These are phyloP conservation scores for Sporisorium sorghi DNA, from an alignment of 1,284 basidiomycete species.

Conservation along the genomic window DNA sequence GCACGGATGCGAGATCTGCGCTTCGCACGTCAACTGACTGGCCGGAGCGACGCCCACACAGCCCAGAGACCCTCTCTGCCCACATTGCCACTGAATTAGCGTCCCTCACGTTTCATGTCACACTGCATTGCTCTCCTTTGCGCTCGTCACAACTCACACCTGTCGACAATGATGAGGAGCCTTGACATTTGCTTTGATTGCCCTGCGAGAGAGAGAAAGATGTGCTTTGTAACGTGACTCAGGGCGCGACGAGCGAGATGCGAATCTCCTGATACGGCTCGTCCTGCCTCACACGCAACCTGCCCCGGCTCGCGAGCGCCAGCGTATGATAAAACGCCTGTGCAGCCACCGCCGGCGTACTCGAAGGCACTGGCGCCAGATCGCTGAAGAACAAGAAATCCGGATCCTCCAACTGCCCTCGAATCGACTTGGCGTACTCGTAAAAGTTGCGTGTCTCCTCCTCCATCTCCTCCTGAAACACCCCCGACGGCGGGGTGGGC, in stretches of 20 bases:
- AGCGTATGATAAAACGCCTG: slow-evolving; percentile 67
- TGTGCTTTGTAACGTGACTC: not conserved
- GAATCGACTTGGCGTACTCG: slow-evolving; percentile 28
- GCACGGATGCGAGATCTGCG: not conserved
- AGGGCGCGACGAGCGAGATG: slow-evolving; percentile 17
- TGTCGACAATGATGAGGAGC: not conserved
- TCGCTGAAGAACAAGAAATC: slow-evolving; percentile 50
- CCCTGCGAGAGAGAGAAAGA: too few relatives aligned
- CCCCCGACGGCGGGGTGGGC: slow-evolving; percentile 18
- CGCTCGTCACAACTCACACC: not conserved
- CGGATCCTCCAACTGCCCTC: slow-evolving; percentile 34
- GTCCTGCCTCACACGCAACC: slow-evolving; percentile 58
- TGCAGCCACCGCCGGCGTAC: slow-evolving; percentile 59
- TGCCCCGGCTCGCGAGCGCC: slow-evolving; percentile 49
- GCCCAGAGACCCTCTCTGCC: not conserved
- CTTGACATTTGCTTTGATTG: not conserved
- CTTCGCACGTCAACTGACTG: not conserved
- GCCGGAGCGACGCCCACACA: too few relatives aligned
- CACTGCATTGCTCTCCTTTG: not conserved
- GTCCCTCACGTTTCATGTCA: not conserved
- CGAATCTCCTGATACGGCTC: slow-evolving; percentile 65
- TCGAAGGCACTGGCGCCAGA: slow-evolving; percentile 39
- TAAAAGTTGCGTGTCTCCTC: slow-evolving; percentile 49
- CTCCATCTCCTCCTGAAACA: slow-evolving; percentile 37
- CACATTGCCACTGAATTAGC: not conserved